phyloP scores from a whole-genome alignment of 2,329 filamentous ascomycete species.

The Paecilomyces variotii region DNA sequence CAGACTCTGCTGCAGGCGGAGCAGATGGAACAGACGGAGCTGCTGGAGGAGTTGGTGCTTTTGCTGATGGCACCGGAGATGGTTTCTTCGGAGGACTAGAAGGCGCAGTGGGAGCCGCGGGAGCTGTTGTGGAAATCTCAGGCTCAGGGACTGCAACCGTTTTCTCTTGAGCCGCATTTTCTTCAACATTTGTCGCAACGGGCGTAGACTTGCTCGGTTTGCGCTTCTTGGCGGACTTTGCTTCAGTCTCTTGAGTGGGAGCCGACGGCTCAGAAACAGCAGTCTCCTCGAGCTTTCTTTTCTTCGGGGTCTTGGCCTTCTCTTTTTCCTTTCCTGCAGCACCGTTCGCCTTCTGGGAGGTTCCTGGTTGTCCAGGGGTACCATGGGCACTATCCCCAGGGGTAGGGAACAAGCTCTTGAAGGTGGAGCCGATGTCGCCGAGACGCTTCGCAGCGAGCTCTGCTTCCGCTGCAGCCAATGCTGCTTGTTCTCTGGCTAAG shows the following conservation, averaged over 20 bases:
- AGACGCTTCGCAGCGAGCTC: constrained; percentile 31
- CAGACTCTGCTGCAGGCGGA: background rate
- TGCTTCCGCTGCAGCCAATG: constrained; percentile 30
- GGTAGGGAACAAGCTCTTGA: constrained; percentile 28
- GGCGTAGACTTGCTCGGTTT: constrained; percentile 25
- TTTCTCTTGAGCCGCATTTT: constrained; percentile 12
- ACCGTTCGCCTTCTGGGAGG: constrained; percentile 15
- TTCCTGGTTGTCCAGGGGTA: constrained; percentile 14
- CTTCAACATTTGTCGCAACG: constrained; percentile 17
- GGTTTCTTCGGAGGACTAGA: constrained; percentile 8
- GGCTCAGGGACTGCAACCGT: constrained; percentile 3
- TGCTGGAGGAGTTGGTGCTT: constrained; percentile 8
- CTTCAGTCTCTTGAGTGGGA: constrained; percentile 12
- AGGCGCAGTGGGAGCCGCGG: constrained; percentile 8
- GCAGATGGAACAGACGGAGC: background rate
- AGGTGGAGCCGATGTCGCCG: constrained; percentile 28
- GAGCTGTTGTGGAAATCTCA: constrained; percentile 24
- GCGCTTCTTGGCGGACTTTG: constrained; percentile 29
- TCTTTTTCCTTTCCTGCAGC: constrained; percentile 13
- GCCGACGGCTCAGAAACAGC: constrained; percentile 19
- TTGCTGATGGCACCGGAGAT: constrained; percentile 15
- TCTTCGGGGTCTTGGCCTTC: constrained; percentile 16
- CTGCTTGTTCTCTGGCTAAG: constrained; percentile 41
- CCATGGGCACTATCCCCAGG: constrained; percentile 14
- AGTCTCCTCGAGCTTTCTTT: constrained; percentile 44